Evolutionary conservation across 768 basidiomycete genomes (phyloP), one percentile per base, ranked within the genome.

Genomic region (Suillus ampliporus): DNA sequence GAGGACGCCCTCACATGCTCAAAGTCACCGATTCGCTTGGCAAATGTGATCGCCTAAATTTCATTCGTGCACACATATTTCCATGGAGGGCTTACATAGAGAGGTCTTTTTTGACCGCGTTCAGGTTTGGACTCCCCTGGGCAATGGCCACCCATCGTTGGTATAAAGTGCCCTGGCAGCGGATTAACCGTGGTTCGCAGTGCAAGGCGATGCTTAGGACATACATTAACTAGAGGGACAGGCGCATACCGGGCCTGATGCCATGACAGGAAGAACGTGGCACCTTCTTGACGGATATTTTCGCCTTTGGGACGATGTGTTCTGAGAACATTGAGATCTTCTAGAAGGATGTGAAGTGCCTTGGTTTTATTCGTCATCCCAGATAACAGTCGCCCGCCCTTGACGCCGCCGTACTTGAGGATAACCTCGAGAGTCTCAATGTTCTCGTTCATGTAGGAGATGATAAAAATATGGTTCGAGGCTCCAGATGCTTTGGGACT

Each of bases 271-370:
- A 75, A 41, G 53, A 74, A 71, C 10, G 65, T 62, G 0, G 69
- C 71, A 3, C 58, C 17, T 51, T 62, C 52, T 14, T 66, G 71
- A 1, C 23, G 62, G n/a, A 74, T 66, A 62, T 74, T 74, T 58
- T 54, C 76, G 19, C 72, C 65, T 23, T 72, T 67, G 0, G 73
- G 74, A 0, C 64, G 67, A 51, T 76, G 73, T 2, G 72, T 74
- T 58, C 74, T 71, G 43, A 76, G 74, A 43, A 62, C 64, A n/a
- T 47, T 61, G 34, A 76, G 69, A 61, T 76, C 74, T 46, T 62
- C 67, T 58, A 75, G 68, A 41, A 75, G 59, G 51, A 66, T 68
- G 43, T 65, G 65, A 44, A 73, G 63, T 13, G 56, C 71, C 19
- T 28, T 23, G 34, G 8, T 48, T 44, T 35, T 66, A 66, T 2